phyloP scores from a whole-genome alignment of 192 early-diverging fungal species.

The Lobosporangium transversale region DNA sequence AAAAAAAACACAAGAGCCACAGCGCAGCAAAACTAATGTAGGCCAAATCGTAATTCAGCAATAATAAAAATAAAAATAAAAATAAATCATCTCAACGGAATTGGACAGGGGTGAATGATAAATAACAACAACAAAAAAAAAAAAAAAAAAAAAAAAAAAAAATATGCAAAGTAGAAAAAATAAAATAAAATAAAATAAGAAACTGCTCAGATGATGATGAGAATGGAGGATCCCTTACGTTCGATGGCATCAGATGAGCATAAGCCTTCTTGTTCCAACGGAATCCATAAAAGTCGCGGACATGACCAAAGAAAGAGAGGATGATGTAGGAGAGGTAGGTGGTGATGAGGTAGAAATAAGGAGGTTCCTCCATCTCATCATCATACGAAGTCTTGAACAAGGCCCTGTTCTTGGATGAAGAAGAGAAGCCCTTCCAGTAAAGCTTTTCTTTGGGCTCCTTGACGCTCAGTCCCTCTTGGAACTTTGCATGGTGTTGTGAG shows the following conservation, averaged over 20 bases:
- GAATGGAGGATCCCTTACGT: conserved; percentile 56
- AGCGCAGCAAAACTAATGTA: no score
- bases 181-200: conserved; percentile 1
- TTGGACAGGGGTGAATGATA: no score
- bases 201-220: not conserved
- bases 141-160: no score
- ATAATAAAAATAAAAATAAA: no score
- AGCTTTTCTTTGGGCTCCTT: conserved; percentile 53
- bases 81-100: no score
- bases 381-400: conserved; percentile 51
- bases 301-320: conserved; percentile 92
- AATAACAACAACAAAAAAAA: no score
- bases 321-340: conserved; percentile 96
- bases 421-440: conserved; percentile 53
- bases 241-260: conserved; percentile 74
- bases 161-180: no score
- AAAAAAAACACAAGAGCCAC: no score
- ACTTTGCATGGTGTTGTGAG: conserved; percentile 53
- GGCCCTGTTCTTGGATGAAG: conserved; percentile 43
- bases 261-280: conserved; percentile 77
- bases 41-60: no score
- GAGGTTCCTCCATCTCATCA: conserved; percentile 71
- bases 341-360: conserved; percentile 85
- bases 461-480: conserved; percentile 48
- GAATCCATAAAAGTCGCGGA: conserved; percentile 92